Base-by-base conservation (phyloP, 2,329 filamentous ascomycete genomes). In the Aspergillus floridensis region DNA sequence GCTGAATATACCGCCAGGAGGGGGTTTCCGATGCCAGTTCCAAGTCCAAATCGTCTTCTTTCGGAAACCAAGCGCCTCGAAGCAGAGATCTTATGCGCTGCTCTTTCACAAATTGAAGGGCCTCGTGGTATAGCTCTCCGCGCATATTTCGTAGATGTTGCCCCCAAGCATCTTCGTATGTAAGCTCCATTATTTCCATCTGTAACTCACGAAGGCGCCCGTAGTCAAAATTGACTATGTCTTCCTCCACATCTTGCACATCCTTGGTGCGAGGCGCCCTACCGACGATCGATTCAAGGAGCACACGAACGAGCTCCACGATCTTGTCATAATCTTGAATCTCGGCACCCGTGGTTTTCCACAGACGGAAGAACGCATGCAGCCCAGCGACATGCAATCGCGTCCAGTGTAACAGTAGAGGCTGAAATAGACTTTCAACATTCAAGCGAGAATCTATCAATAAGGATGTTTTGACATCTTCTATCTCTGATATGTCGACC, bases 121-220 rank as follows among this genome's bases (percentile, higher is more conserved):
- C 92, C 75, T 99, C 95, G 68, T 93, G 88, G 66, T 91, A 90
- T 49, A 98, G 82, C 74, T 96, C 92, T 57, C 97, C 92, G 35
- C 92, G 89, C n/a, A 96, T 91, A 76, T 95, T 91, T 64, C 86
- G 86, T 29, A 99, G 82, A 76, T 98, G 92, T 63, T 90, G 86
- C 12, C 93, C 93, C 95, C 95, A 99, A 52, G 90, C 90, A 72
- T 96, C 91, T 73, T 98, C 93, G 71, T 98, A 98, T 0, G 92
- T 91, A 64, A 95, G 81, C 72, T 96, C 91, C 4, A 98, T 81
- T 11, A 97, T 82, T 66, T 96, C 90, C 92, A 98, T 97, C 76
- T 99, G 95, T 57, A 96, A 80, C 70, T 92, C 88, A 54, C 95
- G 86, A 57, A 98, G 81, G 44, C 87, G 85, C 49, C 83, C 80